Base-by-base conservation (phyloP, 2,329 filamentous ascomycete genomes). In the Colletotrichum eleusines region DNA sequence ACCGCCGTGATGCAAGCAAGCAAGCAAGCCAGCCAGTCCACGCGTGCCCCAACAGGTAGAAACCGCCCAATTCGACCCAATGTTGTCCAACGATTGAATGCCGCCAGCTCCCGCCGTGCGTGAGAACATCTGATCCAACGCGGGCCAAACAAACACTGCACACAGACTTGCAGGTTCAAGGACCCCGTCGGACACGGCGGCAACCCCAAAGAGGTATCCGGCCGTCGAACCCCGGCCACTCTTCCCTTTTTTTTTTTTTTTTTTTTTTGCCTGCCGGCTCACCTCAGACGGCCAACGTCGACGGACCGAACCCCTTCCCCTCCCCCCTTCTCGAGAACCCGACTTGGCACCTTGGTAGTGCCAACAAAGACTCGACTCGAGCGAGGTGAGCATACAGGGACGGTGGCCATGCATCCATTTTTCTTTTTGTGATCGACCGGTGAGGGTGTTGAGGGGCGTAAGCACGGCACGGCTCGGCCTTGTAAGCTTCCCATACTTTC, bases 381-480 rank as follows among this genome's bases (percentile, higher is more conserved):
- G 11, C 63, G 50, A 66, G 16, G 55, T 61, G 63, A 48, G 63
- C 33, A 57, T 5, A 61, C 57, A 50, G 38, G 67, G 63, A 55
- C n/a, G n/a, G n/a, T n/a, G n/a, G n/a, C n/a, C n/a, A 23, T 42
- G 63, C 54, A 61, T 60, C 55, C 67, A 53, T n/a, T 63, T n/a
- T 63, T 71, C 35, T 54, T 18, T 53, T 71, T 46, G n/a, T 40
- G 64, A 69, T 71, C 58, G 64, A 69, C 54, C 64, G 69, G 64
- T 71, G 58, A 59, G 40, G 31, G 44, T 31, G 31, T 26, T 26
- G 46, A n/a, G 62, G 40, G 48, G 20, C 20, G 63, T 71, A 71
- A 67, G 63, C 68, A 67, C 68, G 68, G 68, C 68, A 67, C 63
- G 63, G 68, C 68, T 67, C 68, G 68, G 63, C 63, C 28, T 67